Evolutionary conservation across 176 grass and related monocot genomes (phyloP), one percentile per base, ranked within the genome.

Genomic region (Aegilops sharonensis): DNA sequence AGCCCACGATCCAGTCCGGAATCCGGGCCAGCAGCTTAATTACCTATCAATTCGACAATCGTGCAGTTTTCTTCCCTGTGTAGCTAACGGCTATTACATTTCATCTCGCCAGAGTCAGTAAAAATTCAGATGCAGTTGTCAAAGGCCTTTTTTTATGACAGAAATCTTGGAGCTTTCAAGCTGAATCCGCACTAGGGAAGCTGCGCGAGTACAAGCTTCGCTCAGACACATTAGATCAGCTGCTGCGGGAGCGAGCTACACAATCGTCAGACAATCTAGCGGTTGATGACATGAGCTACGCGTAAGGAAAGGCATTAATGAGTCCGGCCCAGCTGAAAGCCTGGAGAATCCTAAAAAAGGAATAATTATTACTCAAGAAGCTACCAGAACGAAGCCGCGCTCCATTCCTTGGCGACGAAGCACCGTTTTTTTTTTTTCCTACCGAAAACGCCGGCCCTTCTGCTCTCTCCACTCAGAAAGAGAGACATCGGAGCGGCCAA

Each of bases 141-240:
- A 68, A 80, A 17, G 14, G 30, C 61, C n/a, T 21, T 7, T 74
- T 10, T 79, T 83, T 66, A 82, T 36, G 3, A 83, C 72, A 73
- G 40, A 74, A 64, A 78, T 32, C 9, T n/a, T 21, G 50, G 25
- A 64, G 8, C 20, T 47, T 65, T 61, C 34, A 34, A 75, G 37
- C 40, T 37, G n/a, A 80, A 84, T 84, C 81, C 67, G 36, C 60
- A 75, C 2, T 12, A 31, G 1, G 11, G 6, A 27, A 78, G 59
- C 12, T 75, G 32, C 14, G 4, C 5, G 25, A 8, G 50, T 30
- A 75, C 63, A 83, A 71, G 80, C 39, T 61, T 27, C 17, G 43
- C 60, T 42, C 35, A 21, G 64, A 25, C 69, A 75, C 27, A 29
- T 20, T 18, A 66, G 65, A 83, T 71, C 72, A 64, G 74, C 40